These are phyloP conservation scores for Hymenotorrendiella dingleyae DNA, from an alignment of 2,329 filamentous ascomycete species.

Conservation along the genomic window DNA sequence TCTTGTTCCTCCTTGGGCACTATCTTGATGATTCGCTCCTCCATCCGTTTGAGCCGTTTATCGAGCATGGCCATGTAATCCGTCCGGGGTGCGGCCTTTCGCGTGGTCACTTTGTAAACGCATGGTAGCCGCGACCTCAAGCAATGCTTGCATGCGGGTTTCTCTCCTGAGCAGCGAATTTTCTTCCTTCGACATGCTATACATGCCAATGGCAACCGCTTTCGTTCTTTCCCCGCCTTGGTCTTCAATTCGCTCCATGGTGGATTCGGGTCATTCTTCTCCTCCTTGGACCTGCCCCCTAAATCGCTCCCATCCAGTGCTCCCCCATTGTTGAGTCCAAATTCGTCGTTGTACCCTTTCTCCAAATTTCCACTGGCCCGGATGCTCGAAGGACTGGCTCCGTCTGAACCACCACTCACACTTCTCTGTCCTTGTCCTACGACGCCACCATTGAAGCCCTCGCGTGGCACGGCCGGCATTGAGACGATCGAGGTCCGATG, in stretches of 20 bases:
- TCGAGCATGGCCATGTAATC: constrained; percentile 99
- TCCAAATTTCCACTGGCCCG: constrained; percentile 22
- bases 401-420: constrained; percentile 29
- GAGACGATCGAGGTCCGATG: constrained; percentile 21
- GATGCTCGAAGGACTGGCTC: constrained; percentile 28
- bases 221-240: constrained; percentile 92
- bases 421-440: constrained; percentile 21
- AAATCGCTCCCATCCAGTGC: constrained; percentile 49
- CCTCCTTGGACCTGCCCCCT: constrained; percentile 48
- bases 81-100: constrained; percentile 88
- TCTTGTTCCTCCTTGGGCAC: constrained; percentile 82
- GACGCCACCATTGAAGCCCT: constrained; percentile 17
- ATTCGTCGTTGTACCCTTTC: constrained; percentile 43
- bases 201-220: constrained; percentile 85
- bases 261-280: constrained; percentile 53
- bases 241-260: constrained; percentile 81
- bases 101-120: constrained; percentile 93
- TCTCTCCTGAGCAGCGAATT: constrained; percentile 95
- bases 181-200: constrained; percentile 96
- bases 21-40: constrained; percentile 93
- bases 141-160: constrained; percentile 95
- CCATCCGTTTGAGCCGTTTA: constrained; percentile 92
- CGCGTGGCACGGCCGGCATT: constrained; percentile 16
- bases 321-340: constrained; percentile 43
- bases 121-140: constrained; percentile 87